Evolutionary conservation across 768 basidiomycete species (phyloP).

Genomic region (Asterophora lycoperdoides): DNA sequence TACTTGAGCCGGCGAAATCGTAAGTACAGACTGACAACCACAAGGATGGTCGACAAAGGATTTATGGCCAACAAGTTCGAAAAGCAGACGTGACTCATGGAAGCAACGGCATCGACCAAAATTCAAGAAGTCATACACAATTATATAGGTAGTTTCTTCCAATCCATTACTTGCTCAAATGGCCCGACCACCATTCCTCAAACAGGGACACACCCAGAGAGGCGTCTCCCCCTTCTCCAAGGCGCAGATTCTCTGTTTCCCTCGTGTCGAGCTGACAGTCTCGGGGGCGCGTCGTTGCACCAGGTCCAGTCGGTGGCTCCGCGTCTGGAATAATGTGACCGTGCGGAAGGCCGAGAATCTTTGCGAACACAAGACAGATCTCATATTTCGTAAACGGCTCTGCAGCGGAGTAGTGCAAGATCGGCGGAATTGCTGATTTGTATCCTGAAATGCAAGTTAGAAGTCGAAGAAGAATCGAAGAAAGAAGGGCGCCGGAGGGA

Average conservation of each 20-base stretch:
- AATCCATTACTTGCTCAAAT: constrained; percentile 30
- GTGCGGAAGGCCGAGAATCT: constrained; percentile 66
- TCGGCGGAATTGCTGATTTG: constrained; percentile 52
- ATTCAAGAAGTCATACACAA: no score
- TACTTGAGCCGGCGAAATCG: constrained; percentile 7
- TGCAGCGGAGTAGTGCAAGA: constrained; percentile 82
- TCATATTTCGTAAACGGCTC: constrained; percentile 91
- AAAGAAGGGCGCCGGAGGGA: no score
- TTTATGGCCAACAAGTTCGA: constrained; percentile 13
- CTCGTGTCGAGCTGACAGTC: constrained; percentile 77
- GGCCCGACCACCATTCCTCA: constrained; percentile 78
- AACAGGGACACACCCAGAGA: constrained; percentile 65
- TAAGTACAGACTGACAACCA: no score
- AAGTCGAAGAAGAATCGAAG: not conserved
- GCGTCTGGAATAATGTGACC: constrained; percentile 71
- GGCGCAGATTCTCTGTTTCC: constrained; percentile 65
- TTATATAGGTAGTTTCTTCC: no score
- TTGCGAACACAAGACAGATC: constrained; percentile 78
- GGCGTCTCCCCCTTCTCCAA: constrained; percentile 30
- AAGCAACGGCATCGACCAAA: not conserved
- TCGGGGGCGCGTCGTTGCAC: constrained; percentile 70
- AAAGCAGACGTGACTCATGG: constrained; percentile 3
- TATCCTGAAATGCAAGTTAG: constrained; percentile 19
- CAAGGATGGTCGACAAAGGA: constrained; percentile 1
- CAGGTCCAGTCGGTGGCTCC: constrained; percentile 57